These are phyloP conservation scores for Leccinum sublutescens DNA, from an alignment of 768 basidiomycete genomes.

Conservation along the genomic window DNA sequence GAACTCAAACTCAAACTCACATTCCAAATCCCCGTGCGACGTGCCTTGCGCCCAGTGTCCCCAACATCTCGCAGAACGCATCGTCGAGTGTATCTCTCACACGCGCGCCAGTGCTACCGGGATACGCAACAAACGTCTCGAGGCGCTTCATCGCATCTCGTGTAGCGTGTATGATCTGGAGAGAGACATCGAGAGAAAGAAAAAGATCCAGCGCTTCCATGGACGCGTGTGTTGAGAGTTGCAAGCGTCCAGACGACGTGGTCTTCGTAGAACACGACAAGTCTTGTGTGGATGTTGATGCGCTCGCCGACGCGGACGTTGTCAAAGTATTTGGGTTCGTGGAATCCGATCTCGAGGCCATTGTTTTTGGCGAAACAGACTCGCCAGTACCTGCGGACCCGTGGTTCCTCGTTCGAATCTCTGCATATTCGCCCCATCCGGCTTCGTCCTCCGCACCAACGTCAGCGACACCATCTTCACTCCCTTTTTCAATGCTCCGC, in stretches of 20 bases:
- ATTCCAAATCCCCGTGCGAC: constrained; percentile 73
- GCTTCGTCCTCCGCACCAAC: constrained; percentile 19
- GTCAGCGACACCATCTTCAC: not conserved
- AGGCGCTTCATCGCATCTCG: constrained; percentile 90
- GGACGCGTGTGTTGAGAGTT: constrained; percentile 18
- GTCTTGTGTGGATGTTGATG: constrained; percentile 2
- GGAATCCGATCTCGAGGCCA: constrained; percentile 1
- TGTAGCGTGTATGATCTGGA: constrained; percentile 91
- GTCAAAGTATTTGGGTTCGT: not conserved
- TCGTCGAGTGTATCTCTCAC: constrained; percentile 95
- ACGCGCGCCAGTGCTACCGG: constrained; percentile 80
- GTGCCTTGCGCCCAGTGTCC: constrained; percentile 75
- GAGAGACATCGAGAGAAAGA: constrained; percentile 86
- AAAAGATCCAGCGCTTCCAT: constrained; percentile 68
- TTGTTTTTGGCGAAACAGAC: not conserved
- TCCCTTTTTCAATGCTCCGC: constrained; percentile 6
- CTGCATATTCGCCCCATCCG: constrained; percentile 25
- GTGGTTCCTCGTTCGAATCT: constrained; percentile 2
- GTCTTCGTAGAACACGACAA: not conserved
- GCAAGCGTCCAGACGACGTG: constrained; percentile 1
- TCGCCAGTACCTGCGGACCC: not conserved
- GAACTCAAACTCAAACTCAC: constrained; percentile 40
- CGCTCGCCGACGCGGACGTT: not conserved
- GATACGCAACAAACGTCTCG: constrained; percentile 87
- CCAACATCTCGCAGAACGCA: constrained; percentile 81